Percentiles rank a stretch among this genome's conserved stretches.
These are phyloP conservation scores for Trichocomaceae sp. DNA, from an alignment of 2,329 filamentous ascomycete genomes.

Conservation along the genomic window DNA sequence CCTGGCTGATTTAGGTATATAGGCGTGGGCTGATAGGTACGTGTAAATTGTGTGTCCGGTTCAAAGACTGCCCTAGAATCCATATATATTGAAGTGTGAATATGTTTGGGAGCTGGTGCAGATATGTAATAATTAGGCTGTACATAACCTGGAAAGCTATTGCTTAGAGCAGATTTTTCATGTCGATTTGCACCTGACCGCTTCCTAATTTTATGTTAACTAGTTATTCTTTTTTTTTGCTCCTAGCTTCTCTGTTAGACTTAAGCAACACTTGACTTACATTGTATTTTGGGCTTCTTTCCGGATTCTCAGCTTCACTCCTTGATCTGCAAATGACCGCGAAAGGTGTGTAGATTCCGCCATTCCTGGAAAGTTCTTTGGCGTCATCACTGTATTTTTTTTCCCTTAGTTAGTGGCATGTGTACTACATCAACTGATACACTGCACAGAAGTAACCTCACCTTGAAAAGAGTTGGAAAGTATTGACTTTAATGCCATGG, in stretches of 20 bases:
- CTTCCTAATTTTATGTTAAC: conserved; percentile 28
- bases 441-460: conserved; percentile 27
- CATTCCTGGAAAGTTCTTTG: conserved; percentile 72
- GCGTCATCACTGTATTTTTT: conserved; percentile 28
- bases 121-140: conserved; percentile 28
- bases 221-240: neutral
- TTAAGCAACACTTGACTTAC: conserved; percentile 18
- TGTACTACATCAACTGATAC: neutral
- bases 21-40: conserved; percentile 28
- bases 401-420: neutral
- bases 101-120: conserved; percentile 26
- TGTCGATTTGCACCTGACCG: conserved; percentile 30
- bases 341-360: conserved; percentile 75
- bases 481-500: conserved; percentile 48
- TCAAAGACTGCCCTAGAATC: conserved; percentile 32
- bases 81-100: conserved; percentile 35
- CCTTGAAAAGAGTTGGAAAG: conserved; percentile 64
- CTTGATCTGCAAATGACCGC: conserved; percentile 77
- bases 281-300: conserved; percentile 66
- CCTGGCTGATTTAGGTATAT: conserved; percentile 13
- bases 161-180: conserved; percentile 31
- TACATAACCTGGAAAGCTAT: conserved; percentile 28
- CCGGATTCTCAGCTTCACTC: conserved; percentile 71
- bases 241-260: neutral
- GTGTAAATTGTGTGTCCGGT: conserved; percentile 29